Evolutionary conservation across 306 rosid species (phyloP).

Genomic region (Urtica urens): DNA sequence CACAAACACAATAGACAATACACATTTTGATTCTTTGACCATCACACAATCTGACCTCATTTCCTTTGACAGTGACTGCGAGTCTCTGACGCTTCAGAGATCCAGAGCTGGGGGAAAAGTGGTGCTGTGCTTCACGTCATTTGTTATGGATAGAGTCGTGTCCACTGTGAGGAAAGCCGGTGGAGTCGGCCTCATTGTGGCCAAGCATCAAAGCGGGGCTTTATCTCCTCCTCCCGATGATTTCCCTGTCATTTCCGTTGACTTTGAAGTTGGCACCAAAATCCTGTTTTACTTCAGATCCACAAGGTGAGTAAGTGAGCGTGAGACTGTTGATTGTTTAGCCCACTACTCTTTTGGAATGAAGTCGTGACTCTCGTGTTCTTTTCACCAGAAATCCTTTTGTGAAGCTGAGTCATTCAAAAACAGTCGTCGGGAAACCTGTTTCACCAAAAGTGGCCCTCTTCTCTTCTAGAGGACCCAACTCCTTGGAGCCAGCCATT

Average conservation of each 20-base stretch:
- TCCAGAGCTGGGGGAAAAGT: slow-evolving; percentile 22
- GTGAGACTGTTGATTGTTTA: background rate
- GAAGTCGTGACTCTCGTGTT: too few relatives aligned
- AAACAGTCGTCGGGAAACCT: slow-evolving; percentile 25
- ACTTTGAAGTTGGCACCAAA: slow-evolving; percentile 20
- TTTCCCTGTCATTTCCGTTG: slow-evolving; percentile 20
- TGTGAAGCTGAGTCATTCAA: slow-evolving; percentile 20
- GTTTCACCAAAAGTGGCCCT: slow-evolving; percentile 25
- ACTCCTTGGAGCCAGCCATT: slow-evolving; percentile 30
- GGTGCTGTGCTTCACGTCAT: slow-evolving; percentile 23
- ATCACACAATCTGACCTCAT: too few relatives aligned
- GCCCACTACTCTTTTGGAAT: background rate
- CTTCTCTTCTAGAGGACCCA: slow-evolving; percentile 50
- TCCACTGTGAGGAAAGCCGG: slow-evolving; percentile 15
- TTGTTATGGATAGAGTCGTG: background rate
- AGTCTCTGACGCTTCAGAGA: slow-evolving; percentile 15
- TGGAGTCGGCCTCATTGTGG: slow-evolving; percentile 26
- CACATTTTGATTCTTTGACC: too few relatives aligned
- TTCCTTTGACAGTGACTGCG: slow-evolving; percentile 25
- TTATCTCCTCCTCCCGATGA: slow-evolving; percentile 3
- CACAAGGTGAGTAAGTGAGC: slow-evolving; percentile 8
- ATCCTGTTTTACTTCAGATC: slow-evolving; percentile 13
- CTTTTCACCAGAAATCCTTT: slow-evolving; percentile 5
- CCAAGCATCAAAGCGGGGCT: slow-evolving; percentile 10
- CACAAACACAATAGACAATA: too few relatives aligned